Evolutionary conservation across 2,329 filamentous ascomycete genomes (phyloP).

Genomic region (Diplodia mutila): DNA sequence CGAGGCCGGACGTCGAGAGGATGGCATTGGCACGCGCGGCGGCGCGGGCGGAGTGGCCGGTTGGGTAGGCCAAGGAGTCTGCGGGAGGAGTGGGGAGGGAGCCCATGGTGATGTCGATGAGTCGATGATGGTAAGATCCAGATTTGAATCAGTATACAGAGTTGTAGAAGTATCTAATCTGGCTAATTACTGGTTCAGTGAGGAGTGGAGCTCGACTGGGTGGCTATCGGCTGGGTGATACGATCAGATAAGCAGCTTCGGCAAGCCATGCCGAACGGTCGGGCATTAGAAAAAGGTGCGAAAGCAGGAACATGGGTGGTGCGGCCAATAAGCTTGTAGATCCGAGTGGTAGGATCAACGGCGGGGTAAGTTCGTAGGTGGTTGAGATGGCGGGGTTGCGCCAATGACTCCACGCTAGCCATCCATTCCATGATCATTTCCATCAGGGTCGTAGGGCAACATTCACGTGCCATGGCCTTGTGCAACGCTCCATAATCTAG

Average conservation of each 20-base stretch:
- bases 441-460: too few relatives aligned
- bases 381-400: neutral
- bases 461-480: too few relatives aligned
- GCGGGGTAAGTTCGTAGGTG: neutral
- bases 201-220: neutral
- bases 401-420: too few relatives aligned
- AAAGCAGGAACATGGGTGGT: neutral
- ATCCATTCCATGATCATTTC: too few relatives aligned
- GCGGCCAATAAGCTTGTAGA: neutral
- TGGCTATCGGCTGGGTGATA: conserved; percentile 4
- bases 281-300: neutral
- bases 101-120: neutral
- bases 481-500: too few relatives aligned
- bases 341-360: neutral
- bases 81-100: neutral
- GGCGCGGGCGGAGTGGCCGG: conserved; percentile 48
- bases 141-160: neutral
- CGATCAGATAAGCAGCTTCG: conserved; percentile 19
- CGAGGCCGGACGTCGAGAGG: conserved; percentile 60
- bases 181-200: neutral
- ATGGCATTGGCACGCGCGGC: conserved; percentile 52
- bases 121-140: neutral
- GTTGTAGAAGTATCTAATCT: neutral
- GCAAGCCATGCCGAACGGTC: conserved; percentile 1
- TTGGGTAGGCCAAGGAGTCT: neutral